Evolutionary conservation across 208 protist genomes (phyloP).

Genomic region (Leishmania martiniquensis): DNA sequence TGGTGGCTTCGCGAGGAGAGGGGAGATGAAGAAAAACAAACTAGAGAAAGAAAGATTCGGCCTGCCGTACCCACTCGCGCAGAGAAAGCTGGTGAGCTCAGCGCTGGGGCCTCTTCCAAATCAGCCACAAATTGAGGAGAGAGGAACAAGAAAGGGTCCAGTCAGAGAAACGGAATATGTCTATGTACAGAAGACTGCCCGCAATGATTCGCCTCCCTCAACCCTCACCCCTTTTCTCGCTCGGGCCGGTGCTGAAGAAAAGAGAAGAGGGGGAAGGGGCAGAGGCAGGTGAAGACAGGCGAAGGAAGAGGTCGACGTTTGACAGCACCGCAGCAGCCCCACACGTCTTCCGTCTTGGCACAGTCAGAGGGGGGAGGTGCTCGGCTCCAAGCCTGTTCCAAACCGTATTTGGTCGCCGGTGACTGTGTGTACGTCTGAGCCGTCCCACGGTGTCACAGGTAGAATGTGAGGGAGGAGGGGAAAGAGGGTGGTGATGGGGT

Average conservation of each 20-base stretch:
- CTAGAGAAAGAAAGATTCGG: neutral
- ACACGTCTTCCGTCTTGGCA: neutral
- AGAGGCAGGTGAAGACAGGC: neutral
- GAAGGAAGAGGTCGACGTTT: neutral
- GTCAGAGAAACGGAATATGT: neutral
- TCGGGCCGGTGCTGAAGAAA: too few species aligned
- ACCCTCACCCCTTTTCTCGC: too few species aligned
- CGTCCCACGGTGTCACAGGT: neutral
- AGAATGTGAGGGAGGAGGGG: neutral
- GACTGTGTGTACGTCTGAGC: neutral
- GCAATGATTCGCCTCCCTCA: neutral
- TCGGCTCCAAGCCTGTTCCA: neutral
- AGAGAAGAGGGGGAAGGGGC: neutral
- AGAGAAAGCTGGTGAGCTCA: neutral
- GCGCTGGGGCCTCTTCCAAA: neutral
- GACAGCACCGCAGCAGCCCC: neutral
- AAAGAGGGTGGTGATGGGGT: neutral
- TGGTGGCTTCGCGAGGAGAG: too few species aligned
- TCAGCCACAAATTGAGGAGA: too few species aligned
- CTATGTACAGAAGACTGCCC: constrained; percentile 7
- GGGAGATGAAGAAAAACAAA: neutral
- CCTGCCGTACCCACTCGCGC: neutral
- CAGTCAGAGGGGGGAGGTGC: neutral
- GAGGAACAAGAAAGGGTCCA: neutral
- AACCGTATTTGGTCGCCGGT: neutral